Evolutionary conservation across 176 grass and related monocot species (phyloP), one percentile per base, ranked within the genome.

Genomic region (Rhynchospora pubera): DNA sequence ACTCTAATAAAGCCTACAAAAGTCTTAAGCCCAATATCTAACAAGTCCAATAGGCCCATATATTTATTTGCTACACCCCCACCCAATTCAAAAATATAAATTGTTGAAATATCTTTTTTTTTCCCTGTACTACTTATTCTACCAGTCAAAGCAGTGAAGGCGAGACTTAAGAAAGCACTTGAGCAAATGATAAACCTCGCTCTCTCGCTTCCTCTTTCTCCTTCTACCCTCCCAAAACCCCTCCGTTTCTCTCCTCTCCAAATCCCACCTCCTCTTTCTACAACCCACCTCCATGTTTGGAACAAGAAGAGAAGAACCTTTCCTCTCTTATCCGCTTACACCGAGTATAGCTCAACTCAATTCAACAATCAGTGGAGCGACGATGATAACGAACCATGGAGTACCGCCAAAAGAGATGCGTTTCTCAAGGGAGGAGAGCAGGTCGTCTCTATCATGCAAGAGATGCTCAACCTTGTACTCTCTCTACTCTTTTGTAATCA

Each of bases 381-480:
- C 82, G 85, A 91, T 58, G 85, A 91, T 64, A 82, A 53, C 24
- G 82, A 87, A 73, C 84, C 86, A 65, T 91, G 86, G 92, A 89
- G 89, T 64, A 80, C 89, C 11, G 79, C 83, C 61, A 83, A 89
- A 80, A 87, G 88, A 73, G 90, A 91, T 32, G 92, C 95, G 77
- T 75, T 98, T 21, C 95, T 97, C 73, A 89, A 86, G 45, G 95
- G 95, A 19, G 95, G 95, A 42, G 89, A 98, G 67, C 95, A 98
- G 90, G 95, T 98, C 79, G 86, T 88, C 85, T 98, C 92, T 28
- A 90, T 98, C 22, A 90, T 98, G 57, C 90, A 98, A 80, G 92
- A 98, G 85, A 98, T 98, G 92, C 30, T 98, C 79, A 89, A 77
- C 23, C 90, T 98, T 87, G 95, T 98, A 90, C 9, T 39, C 28